These are phyloP conservation scores for Chernovozyma aurita DNA, from an alignment of 1,139 yeast species.

Conservation along the genomic window DNA sequence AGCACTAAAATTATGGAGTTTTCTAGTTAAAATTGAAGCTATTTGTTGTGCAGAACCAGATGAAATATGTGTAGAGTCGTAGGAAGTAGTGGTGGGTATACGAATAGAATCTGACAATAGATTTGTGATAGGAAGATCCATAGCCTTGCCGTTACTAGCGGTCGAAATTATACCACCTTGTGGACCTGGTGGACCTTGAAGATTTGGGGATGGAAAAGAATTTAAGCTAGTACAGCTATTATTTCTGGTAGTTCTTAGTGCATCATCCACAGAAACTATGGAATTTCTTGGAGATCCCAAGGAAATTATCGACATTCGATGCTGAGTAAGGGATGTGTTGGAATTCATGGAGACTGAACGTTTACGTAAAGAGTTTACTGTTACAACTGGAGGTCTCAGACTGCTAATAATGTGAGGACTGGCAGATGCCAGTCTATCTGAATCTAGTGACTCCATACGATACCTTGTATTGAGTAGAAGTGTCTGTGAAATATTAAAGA, in stretches of 20 bases:
- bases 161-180: neutral
- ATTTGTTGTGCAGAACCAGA: neutral
- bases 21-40: neutral
- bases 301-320: constrained; percentile 7
- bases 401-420: constrained; percentile 3
- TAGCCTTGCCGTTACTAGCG: neutral
- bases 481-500: too few relatives aligned
- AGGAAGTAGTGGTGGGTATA: neutral
- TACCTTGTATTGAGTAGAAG: too few relatives aligned
- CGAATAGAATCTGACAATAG: neutral
- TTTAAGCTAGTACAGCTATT: constrained; percentile 29
- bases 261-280: constrained; percentile 38
- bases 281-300: constrained; percentile 31
- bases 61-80: neutral
- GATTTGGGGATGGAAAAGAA: constrained; percentile 2
- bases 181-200: neutral
- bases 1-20: constrained; percentile 5
- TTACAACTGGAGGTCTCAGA: neutral
- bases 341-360: constrained; percentile 4
- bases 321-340: constrained; percentile 3
- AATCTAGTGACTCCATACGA: constrained; percentile 4
- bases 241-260: constrained; percentile 26
- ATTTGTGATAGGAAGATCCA: neutral
- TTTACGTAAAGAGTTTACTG: constrained; percentile 1
- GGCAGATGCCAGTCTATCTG: constrained; percentile 5